Evolutionary conservation across 140 eudicot species (phyloP).

Genomic region (Oenanthe javanica): DNA sequence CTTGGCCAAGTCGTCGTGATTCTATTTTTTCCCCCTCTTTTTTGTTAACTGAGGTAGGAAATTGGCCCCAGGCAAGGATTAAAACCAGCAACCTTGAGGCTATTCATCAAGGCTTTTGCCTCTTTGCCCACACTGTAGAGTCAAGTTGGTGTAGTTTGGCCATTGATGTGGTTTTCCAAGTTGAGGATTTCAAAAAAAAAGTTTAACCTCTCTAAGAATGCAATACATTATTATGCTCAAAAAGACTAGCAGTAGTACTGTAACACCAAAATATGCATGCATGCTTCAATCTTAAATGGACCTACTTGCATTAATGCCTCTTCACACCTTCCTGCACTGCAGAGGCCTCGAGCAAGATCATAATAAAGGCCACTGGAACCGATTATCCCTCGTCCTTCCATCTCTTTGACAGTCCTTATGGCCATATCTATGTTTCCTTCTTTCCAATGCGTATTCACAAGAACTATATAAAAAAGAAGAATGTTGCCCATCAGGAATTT

Average conservation of each 20-base stretch:
- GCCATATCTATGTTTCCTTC: constrained; percentile 89
- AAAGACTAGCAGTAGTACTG: background rate
- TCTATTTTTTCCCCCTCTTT: background rate
- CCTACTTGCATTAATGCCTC: constrained; percentile 84
- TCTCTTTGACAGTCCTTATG: constrained; percentile 48
- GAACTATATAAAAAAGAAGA: constrained; percentile 32
- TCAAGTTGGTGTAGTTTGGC: background rate
- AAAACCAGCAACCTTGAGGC: background rate
- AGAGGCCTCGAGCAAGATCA: constrained; percentile 96
- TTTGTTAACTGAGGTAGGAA: background rate
- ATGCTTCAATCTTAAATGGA: background rate
- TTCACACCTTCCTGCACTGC: constrained; percentile 74
- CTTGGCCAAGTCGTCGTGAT: background rate
- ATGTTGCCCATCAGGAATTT: background rate
- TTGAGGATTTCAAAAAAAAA: background rate
- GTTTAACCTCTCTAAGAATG: background rate
- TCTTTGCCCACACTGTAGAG: background rate
- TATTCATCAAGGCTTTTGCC: background rate
- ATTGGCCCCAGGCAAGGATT: background rate
- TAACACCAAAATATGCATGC: background rate
- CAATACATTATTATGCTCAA: background rate
- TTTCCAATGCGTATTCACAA: constrained; percentile 70
- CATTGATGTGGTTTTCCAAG: background rate
- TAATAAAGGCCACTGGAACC: constrained; percentile 80
- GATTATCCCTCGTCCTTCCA: constrained; percentile 85